Percentiles rank a stretch among this genome's conserved stretches.
phyloP scores from a whole-genome alignment of 139 green algal species.

The Coccomyxa sp. region DNA sequence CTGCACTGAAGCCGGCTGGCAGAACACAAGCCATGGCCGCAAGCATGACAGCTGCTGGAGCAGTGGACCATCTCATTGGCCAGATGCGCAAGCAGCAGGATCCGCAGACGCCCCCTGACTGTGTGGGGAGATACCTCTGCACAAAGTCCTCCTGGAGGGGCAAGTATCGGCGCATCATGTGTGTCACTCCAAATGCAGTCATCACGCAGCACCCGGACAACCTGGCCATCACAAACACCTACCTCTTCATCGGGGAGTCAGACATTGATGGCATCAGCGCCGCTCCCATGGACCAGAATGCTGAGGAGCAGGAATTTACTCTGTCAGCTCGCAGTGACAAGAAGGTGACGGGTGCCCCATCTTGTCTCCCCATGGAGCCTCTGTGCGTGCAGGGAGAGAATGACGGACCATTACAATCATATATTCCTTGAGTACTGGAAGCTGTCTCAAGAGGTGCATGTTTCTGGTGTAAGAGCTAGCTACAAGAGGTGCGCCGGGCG shows the following conservation, averaged over 20 bases:
- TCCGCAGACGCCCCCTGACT: conserved; percentile 18
- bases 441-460: too few species aligned
- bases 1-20: too few species aligned
- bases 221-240: conserved; percentile 78
- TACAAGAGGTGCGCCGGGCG: too few species aligned
- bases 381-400: too few species aligned
- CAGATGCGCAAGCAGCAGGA: conserved; percentile 1
- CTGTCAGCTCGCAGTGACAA: conserved; percentile 62
- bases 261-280: conserved; percentile 38
- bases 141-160: conserved; percentile 82
- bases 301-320: conserved; percentile 60
- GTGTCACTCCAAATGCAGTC: conserved; percentile 58
- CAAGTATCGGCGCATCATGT: conserved; percentile 71
- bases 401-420: too few species aligned
- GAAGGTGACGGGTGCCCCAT: conserved; percentile 43
- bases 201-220: conserved; percentile 76
- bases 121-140: conserved; percentile 59
- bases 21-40: too few species aligned
- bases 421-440: too few species aligned
- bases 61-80: conserved; percentile 8
- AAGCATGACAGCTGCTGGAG: background rate
- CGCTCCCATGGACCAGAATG: conserved; percentile 33
- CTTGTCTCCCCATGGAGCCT: too few species aligned
- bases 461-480: too few species aligned
- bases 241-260: conserved; percentile 51